These are phyloP conservation scores for Geosmithia morbida DNA, from an alignment of 2,329 filamentous ascomycete genomes.

Conservation along the genomic window DNA sequence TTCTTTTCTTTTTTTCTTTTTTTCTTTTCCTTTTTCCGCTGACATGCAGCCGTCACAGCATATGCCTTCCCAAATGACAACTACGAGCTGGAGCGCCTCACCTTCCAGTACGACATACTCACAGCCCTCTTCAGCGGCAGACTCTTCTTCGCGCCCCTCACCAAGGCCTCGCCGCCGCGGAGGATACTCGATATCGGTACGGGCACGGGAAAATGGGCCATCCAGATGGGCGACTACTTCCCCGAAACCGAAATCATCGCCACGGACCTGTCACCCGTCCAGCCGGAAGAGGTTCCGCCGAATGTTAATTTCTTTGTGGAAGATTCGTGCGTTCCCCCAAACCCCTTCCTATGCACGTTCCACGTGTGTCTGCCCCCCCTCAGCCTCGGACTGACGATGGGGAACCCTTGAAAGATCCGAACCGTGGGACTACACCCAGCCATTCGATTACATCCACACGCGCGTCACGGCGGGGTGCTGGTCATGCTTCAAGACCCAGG, in stretches of 20 bases:
- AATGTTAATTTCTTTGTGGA: constrained; percentile 66
- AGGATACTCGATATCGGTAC: constrained; percentile 23
- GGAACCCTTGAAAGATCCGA: constrained; percentile 22
- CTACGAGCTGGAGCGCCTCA: constrained; percentile 24
- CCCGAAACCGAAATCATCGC: constrained; percentile 44
- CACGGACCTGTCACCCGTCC: constrained; percentile 54
- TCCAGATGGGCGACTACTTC: constrained; percentile 50
- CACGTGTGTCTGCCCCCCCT: too few species aligned
- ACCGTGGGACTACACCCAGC: constrained; percentile 36
- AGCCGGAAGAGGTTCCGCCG: constrained; percentile 49
- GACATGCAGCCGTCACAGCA: constrained; percentile 15
- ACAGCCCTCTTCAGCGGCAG: constrained; percentile 21
- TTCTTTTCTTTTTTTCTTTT: too few species aligned
- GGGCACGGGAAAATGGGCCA: constrained; percentile 43
- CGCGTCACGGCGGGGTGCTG: constrained; percentile 34
- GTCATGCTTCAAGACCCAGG: constrained; percentile 28
- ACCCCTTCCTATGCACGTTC: background rate
- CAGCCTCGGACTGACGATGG: background rate
- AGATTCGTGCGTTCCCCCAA: constrained; percentile 27
- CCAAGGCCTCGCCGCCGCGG: constrained; percentile 16
- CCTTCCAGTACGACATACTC: constrained; percentile 22
- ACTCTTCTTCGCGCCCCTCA: constrained; percentile 28
- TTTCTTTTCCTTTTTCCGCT: background rate
- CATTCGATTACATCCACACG: constrained; percentile 40
- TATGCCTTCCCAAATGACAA: constrained; percentile 31